Evolutionary conservation across 225 moss, liverwort and hornwort species (phyloP).

Genomic region (Neckera pumila): DNA sequence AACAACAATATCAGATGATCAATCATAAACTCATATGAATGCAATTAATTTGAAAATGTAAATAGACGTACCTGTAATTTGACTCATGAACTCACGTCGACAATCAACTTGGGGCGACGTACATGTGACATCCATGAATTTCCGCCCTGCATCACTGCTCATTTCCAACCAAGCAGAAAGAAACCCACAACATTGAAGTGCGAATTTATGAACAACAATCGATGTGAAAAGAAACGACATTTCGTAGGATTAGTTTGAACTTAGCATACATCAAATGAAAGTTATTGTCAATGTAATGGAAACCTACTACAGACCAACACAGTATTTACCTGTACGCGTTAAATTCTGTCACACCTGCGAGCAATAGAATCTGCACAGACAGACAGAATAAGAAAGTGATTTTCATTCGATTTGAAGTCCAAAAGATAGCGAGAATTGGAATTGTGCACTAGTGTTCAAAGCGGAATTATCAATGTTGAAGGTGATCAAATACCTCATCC

Average conservation of each 20-base stretch:
- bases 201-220: neutral
- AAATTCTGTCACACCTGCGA: conserved; percentile 37
- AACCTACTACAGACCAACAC: neutral
- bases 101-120: conserved; percentile 45
- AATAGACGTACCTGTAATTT: conserved; percentile 26
- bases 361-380: conserved; percentile 25
- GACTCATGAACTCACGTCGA: conserved; percentile 27
- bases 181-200: neutral
- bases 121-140: conserved; percentile 35
- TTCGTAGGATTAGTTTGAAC: neutral
- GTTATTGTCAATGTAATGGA: neutral
- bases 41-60: neutral
- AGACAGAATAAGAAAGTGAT: neutral
- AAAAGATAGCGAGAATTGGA: neutral
- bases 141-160: conserved; percentile 24
- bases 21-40: neutral
- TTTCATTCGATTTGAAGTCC: neutral
- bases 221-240: neutral
- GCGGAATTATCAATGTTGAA: neutral
- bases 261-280: neutral
- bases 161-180: neutral
- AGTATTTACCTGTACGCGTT: conserved; percentile 16
- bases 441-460: neutral
- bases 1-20: neutral
- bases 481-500: conserved; percentile 24